Evolutionary conservation across 2,329 filamentous ascomycete species (phyloP).

Genomic region (Diaporthe citri): DNA sequence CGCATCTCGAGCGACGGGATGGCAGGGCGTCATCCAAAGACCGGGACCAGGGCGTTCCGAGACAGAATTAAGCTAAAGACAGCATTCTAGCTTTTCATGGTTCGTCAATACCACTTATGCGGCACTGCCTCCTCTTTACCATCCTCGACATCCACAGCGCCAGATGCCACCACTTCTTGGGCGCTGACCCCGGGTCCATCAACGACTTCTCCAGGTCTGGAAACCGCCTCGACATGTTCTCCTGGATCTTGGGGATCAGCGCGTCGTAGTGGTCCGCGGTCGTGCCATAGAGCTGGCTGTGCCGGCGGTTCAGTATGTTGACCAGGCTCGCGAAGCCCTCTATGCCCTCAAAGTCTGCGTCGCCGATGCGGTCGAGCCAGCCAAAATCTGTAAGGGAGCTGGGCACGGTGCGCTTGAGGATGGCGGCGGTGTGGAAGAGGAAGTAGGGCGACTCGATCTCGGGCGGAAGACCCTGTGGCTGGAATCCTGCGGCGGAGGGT

Average conservation of each 20-base stretch:
- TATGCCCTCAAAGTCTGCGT: constrained; percentile 36
- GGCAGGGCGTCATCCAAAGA: not conserved
- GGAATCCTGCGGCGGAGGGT: not conserved
- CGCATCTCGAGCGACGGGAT: not conserved
- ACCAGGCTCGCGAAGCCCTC: constrained; percentile 38
- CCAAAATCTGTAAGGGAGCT: constrained; percentile 19
- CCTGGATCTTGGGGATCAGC: constrained; percentile 36
- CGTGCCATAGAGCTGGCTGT: constrained; percentile 32
- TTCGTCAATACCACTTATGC: not conserved
- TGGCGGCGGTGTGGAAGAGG: constrained; percentile 34
- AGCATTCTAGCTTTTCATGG: not conserved
- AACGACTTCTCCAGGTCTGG: constrained; percentile 35
- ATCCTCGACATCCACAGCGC: constrained; percentile 37
- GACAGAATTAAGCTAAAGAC: not conserved
- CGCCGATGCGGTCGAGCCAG: constrained; percentile 37
- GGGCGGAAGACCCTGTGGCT: not conserved
- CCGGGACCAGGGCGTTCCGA: not conserved
- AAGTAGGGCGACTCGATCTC: constrained; percentile 33
- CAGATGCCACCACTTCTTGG: constrained; percentile 36
- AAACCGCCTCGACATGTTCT: constrained; percentile 34
- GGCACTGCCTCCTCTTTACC: constrained; percentile 34
- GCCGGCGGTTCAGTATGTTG: constrained; percentile 34
- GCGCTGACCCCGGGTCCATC: constrained; percentile 5
- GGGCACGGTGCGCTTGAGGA: constrained; percentile 29
- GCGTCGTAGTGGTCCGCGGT: constrained; percentile 36